A percentile compares a stretch with the other conserved stretches of the same genome.
Conservation (phyloP, 345 rosid species). For the Mallotus nudiflorus region DNA sequence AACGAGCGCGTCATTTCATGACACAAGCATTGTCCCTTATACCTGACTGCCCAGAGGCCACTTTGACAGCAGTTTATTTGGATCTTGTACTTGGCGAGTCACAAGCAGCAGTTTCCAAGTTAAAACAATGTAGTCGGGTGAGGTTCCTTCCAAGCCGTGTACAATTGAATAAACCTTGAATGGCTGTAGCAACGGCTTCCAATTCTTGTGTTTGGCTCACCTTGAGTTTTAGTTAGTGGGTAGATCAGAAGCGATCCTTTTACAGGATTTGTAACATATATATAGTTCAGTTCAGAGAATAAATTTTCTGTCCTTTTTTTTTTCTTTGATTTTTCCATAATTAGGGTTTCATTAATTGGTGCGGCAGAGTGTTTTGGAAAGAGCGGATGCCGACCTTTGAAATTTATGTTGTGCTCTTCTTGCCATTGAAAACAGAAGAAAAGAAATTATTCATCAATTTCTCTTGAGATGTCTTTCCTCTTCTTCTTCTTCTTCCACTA, state of each 20-base stretch:
- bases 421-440: constrained; percentile 25
- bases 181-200: constrained; percentile 24
- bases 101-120: constrained; percentile 73
- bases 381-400: constrained; percentile 50
- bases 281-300: constrained; percentile 57
- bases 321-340: constrained; percentile 20
- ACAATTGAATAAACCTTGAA: constrained; percentile 29
- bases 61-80: constrained; percentile 73
- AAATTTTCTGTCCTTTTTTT: constrained; percentile 28
- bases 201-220: constrained; percentile 28
- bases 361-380: constrained; percentile 57
- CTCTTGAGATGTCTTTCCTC: constrained; percentile 3
- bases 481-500: neutral
- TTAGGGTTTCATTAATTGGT: constrained; percentile 54
- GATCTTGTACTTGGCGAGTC: constrained; percentile 73
- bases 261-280: constrained; percentile 67
- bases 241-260: constrained; percentile 56
- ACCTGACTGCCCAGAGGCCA: constrained; percentile 67
- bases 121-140: constrained; percentile 67
- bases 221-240: constrained; percentile 36
- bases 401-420: constrained; percentile 33
- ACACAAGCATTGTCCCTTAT: constrained; percentile 54
- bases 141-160: constrained; percentile 51
- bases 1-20: constrained; percentile 61
- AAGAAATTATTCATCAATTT: constrained; percentile 17